phyloP scores from a whole-genome alignment of 2,329 filamentous ascomycete species.

The Clathrospora elynae region DNA sequence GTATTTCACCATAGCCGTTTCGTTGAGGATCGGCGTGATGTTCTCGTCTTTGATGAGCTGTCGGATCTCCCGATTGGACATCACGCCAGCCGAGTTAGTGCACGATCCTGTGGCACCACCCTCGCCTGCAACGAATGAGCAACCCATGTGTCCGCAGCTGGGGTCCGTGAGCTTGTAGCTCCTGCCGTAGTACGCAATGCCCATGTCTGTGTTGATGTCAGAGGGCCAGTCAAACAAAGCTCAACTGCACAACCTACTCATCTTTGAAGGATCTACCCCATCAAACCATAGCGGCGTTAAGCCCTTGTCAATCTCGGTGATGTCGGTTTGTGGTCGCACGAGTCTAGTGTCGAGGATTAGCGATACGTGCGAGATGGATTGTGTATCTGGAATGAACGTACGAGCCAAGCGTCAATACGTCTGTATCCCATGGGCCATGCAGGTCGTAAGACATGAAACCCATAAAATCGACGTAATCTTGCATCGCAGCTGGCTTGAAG shows the following conservation, averaged over 20 bases:
- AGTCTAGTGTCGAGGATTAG: neutral
- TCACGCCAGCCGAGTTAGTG: slow-evolving; percentile 35
- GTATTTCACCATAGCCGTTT: slow-evolving; percentile 40
- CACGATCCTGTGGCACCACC: slow-evolving; percentile 22
- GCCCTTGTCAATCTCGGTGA: slow-evolving; percentile 52
- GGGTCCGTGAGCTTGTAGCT: slow-evolving; percentile 31
- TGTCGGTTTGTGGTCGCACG: slow-evolving; percentile 48
- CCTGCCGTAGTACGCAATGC: slow-evolving; percentile 54
- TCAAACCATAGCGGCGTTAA: slow-evolving; percentile 56
- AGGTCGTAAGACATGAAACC: slow-evolving; percentile 25
- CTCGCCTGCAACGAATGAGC: slow-evolving; percentile 26
- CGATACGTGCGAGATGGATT: neutral
- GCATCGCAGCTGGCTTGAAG: slow-evolving; percentile 45
- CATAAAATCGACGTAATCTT: slow-evolving; percentile 42
- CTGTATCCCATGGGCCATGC: slow-evolving; percentile 39
- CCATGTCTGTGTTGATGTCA: slow-evolving; percentile 34
- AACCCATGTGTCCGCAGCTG: slow-evolving; percentile 41
- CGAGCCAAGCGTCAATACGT: slow-evolving; percentile 30
- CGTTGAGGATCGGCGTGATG: slow-evolving; percentile 23
- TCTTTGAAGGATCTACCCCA: slow-evolving; percentile 48
- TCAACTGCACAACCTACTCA: slow-evolving; percentile 25
- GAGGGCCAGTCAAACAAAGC: neutral
- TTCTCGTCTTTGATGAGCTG: slow-evolving; percentile 27
- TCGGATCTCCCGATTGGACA: slow-evolving; percentile 45
- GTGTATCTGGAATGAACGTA: neutral